Base-by-base conservation (phyloP, 108 stramenopile species). In the Seminavis robusta region DNA sequence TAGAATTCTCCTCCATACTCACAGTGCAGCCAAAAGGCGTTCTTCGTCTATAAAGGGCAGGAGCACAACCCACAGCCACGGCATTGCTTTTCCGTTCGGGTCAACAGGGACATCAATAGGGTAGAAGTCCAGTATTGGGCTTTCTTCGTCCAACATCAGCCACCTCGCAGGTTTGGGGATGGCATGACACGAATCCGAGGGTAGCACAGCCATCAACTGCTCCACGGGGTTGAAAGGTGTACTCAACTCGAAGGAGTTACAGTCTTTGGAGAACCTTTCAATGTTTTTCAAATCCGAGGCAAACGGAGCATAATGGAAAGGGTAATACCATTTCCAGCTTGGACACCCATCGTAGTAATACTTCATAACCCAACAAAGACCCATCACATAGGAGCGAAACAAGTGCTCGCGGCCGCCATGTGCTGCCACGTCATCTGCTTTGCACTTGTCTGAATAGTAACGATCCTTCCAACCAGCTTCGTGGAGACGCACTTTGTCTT, bases 21-120 rank as follows among this genome's bases (percentile, higher is more conserved):
- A 83, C 71, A 98, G 56, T 11, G 94, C 94, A 17, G 61, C 49
- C 20, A 96, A 60, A 19, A 99, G 63, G 37, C 94, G 74, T 38
- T 91, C 83, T 79, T 98, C 97, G 56, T 98, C 95, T 47, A 99
- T 96, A 69, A 99, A 99, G 28, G 98, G 98, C 19, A 99, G 79
- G 41, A 98, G 69, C 26, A 96, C 96, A 46, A 99, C 97, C 91
- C 95, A 96, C 29, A 97, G 76, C 98, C 98, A 99, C 19, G 97
- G 97, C 95, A 96, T 96, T 5, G 90, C 89, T 65, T 98, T 98
- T 10, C 98, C 98, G 64, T 99, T 98, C 4, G 97, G 96, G 74
- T 99, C 98, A 51, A 92, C 84, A 10, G 89, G 90, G 13, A 98
- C 92, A 34, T 95, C 90, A 28, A 73, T 72, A 1, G 97, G 95